A percentile compares a stretch with the other conserved stretches of the same genome.
phyloP scores from a whole-genome alignment of 1,284 basidiomycete species.

The Heimioporus retisporus region DNA sequence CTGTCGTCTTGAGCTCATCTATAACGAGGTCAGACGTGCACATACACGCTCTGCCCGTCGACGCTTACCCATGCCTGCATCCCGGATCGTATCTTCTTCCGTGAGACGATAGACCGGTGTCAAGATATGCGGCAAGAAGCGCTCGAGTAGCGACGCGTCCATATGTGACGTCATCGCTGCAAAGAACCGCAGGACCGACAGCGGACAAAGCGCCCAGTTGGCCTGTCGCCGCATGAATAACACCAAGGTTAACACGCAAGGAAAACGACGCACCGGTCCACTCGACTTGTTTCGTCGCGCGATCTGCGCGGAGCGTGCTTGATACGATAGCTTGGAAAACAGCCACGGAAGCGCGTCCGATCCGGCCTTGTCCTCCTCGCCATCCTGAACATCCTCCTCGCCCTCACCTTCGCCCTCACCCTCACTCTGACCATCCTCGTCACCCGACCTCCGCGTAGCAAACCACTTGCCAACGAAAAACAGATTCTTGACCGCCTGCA shows the following conservation, averaged over 20 bases:
- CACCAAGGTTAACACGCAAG: no score
- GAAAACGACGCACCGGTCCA: conserved; percentile 52
- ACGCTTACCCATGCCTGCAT: conserved; percentile 81
- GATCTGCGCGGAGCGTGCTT: conserved; percentile 82
- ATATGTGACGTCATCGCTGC: conserved; percentile 89
- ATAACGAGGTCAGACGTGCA: background rate
- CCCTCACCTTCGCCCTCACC: conserved; percentile 21
- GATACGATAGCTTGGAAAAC: conserved; percentile 94
- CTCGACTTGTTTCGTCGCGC: conserved; percentile 67
- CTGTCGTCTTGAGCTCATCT: conserved; percentile 90
- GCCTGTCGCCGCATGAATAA: conserved; percentile 40
- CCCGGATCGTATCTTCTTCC: conserved; percentile 87
- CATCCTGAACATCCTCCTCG: conserved; percentile 32
- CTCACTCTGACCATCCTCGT: conserved; percentile 25
- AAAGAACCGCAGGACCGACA: conserved; percentile 92
- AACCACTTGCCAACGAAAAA: conserved; percentile 94
- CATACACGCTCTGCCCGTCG: no score
- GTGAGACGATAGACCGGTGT: conserved; percentile 89
- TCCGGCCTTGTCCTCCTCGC: conserved; percentile 29
- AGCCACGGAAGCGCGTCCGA: conserved; percentile 88
- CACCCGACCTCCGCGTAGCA: conserved; percentile 42
- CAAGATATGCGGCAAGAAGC: conserved; percentile 87
- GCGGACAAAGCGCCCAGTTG: conserved; percentile 85
- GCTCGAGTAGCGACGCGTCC: conserved; percentile 64
- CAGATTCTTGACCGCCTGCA: conserved; percentile 95